A percentile compares a stretch with the other conserved stretches of the same genome.
These are phyloP conservation scores for Fusarium brachygibbosum DNA, from an alignment of 2,329 filamentous ascomycete species.

Conservation along the genomic window DNA sequence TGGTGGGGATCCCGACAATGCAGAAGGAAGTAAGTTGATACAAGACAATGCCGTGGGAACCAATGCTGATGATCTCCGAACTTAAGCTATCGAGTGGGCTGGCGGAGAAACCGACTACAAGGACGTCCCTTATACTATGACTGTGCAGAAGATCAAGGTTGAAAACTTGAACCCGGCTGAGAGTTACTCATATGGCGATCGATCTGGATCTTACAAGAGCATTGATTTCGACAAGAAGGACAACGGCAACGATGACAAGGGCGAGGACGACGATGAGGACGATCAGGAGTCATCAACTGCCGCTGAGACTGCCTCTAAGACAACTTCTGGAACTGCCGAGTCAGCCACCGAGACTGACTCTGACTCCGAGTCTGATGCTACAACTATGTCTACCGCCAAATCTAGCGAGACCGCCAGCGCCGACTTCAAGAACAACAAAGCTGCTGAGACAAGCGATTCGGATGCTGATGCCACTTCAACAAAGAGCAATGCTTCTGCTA, in stretches of 20 bases:
- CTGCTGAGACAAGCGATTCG: neutral
- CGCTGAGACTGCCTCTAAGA: neutral
- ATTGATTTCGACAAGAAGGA: slow-evolving; percentile 42
- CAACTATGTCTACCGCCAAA: slow-evolving; percentile 11
- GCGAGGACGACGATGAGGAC: neutral
- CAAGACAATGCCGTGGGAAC: slow-evolving; percentile 64
- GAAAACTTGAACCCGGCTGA: slow-evolving; percentile 55
- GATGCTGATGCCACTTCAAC: neutral
- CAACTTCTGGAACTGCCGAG: neutral
- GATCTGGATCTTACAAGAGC: slow-evolving; percentile 45
- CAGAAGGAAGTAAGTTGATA: neutral
- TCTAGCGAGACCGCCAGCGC: slow-evolving; percentile 6
- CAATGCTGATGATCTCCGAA: neutral
- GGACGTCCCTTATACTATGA: slow-evolving; percentile 70
- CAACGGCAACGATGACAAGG: neutral
- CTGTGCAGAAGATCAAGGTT: slow-evolving; percentile 61
- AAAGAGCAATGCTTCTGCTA: slow-evolving; percentile 12
- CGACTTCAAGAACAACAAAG: slow-evolving; percentile 31
- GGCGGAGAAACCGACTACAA: slow-evolving; percentile 63
- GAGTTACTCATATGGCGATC: slow-evolving; percentile 53
- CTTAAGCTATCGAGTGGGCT: slow-evolving; percentile 71
- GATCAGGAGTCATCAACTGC: slow-evolving; percentile 4
- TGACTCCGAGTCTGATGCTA: slow-evolving; percentile 3
- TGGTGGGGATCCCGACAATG: slow-evolving; percentile 54
- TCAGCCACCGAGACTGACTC: neutral